A percentile compares a stretch with the other conserved stretches of the same genome.
These are phyloP conservation scores for Clarkia xantiana DNA, from an alignment of 345 rosid species.

Conservation along the genomic window DNA sequence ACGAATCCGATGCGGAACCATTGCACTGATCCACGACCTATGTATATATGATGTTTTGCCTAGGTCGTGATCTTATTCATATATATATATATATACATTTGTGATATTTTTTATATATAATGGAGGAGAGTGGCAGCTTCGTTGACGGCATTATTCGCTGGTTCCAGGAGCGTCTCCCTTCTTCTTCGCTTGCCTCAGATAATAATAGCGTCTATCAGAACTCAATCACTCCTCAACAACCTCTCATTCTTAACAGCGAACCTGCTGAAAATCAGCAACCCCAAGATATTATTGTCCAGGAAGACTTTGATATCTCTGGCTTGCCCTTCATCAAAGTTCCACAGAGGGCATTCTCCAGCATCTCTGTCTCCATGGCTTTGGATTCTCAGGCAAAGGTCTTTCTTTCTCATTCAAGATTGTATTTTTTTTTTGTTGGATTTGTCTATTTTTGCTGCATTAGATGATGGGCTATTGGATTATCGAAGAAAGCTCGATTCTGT, in stretches of 20 bases:
- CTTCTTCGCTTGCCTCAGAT: constrained; percentile 15
- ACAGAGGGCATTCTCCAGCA: constrained; percentile 25
- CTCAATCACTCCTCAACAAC: not conserved
- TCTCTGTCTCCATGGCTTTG: constrained; percentile 24
- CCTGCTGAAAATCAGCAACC: constrained; percentile 1
- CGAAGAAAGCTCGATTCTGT: not conserved
- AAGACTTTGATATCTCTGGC: constrained; percentile 29
- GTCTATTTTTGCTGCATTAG: not conserved
- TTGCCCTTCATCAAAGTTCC: constrained; percentile 40
- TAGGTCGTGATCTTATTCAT: not conserved
- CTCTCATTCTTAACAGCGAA: not conserved
- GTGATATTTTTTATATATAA: constrained; percentile 19
- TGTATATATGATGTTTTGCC: not conserved
- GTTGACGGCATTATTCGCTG: constrained; percentile 88
- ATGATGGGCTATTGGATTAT: not conserved
- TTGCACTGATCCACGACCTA: not conserved
- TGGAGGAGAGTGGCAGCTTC: constrained; percentile 61
- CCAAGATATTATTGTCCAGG: not conserved
- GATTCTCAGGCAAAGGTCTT: constrained; percentile 69
- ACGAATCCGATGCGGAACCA: too few species aligned
- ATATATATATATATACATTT: too few species aligned
- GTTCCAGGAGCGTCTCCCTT: constrained; percentile 52
- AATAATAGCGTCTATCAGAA: constrained; percentile 7
- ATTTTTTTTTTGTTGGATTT: not conserved
- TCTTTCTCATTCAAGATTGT: not conserved